These are phyloP conservation scores for Planoprotostelium fungivorum DNA, from an alignment of 78 protist genomes.

Conservation along the genomic window DNA sequence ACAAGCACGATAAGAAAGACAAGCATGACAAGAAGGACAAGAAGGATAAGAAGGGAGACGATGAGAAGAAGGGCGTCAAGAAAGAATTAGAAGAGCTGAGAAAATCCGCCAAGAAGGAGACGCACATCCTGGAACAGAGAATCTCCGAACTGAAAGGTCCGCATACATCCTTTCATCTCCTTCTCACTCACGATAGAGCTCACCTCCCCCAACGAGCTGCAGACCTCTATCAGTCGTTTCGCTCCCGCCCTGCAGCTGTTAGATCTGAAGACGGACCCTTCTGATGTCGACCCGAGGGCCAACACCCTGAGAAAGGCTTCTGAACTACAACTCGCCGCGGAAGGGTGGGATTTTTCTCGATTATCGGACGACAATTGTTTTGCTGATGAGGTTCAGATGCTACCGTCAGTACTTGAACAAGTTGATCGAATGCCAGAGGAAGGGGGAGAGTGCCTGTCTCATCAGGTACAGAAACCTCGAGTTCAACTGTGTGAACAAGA, in stretches of 20 bases:
- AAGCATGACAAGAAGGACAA: background rate
- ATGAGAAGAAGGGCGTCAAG: background rate
- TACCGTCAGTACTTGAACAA: background rate
- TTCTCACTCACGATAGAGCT: background rate
- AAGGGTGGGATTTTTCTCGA: background rate
- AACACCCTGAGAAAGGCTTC: background rate
- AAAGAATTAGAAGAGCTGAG: background rate
- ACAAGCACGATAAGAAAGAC: background rate
- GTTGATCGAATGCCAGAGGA: background rate
- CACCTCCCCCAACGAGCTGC: background rate
- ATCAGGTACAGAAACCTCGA: background rate
- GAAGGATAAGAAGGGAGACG: background rate
- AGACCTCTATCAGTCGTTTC: background rate
- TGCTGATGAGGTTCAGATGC: background rate
- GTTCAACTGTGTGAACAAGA: background rate
- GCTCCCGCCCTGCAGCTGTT: background rate
- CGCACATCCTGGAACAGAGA: background rate
- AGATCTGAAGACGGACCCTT: background rate
- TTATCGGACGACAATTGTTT: background rate
- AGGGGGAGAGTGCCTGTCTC: background rate
- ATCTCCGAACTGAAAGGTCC: background rate
- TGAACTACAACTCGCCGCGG: background rate
- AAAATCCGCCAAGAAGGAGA: background rate
- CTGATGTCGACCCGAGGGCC: background rate
- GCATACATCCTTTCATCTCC: background rate